Percentiles rank a stretch among this genome's conserved stretches.
Conservation (phyloP, 306 rosid species). For the Calophaca sinica region DNA sequence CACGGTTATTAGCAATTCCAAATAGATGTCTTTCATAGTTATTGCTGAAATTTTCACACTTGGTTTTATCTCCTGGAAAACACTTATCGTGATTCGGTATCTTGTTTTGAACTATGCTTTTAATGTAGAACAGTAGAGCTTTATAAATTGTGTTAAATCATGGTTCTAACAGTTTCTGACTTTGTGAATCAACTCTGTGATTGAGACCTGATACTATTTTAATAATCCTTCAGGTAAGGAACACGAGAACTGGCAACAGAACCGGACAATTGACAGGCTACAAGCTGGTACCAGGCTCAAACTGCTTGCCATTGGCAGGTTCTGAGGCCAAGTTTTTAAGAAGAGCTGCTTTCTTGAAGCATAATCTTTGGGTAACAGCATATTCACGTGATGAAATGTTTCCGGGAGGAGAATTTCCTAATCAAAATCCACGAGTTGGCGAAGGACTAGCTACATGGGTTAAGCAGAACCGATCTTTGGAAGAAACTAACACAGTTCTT, state of each 20-base stretch:
- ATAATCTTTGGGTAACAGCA: conserved; percentile 87
- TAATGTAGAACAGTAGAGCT: not conserved
- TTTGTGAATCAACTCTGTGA: conserved; percentile 20
- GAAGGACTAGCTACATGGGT: conserved; percentile 92
- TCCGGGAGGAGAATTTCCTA: conserved; percentile 96
- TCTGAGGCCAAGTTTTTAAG: conserved; percentile 87
- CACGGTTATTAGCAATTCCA: not conserved
- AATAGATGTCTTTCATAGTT: conserved; percentile 2
- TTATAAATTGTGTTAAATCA: not conserved
- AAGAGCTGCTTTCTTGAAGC: conserved; percentile 95
- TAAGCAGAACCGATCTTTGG: conserved; percentile 71
- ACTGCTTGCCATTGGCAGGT: conserved; percentile 85
- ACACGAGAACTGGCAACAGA: conserved; percentile 83
- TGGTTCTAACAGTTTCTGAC: conserved; percentile 12
- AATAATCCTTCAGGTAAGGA: conserved; percentile 66
- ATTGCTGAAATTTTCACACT: conserved; percentile 6
- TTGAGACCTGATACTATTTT: not conserved
- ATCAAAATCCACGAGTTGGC: conserved; percentile 84
- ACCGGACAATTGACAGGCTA: conserved; percentile 92
- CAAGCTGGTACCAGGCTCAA: conserved; percentile 91
- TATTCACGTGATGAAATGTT: conserved; percentile 73
- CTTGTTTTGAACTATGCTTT: conserved; percentile 27
- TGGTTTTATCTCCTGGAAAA: conserved; percentile 19
- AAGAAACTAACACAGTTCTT: conserved; percentile 81
- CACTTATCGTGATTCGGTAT: not conserved